phyloP scores from a whole-genome alignment of 164 flowering plant species.

The Houttuynia cordata region DNA sequence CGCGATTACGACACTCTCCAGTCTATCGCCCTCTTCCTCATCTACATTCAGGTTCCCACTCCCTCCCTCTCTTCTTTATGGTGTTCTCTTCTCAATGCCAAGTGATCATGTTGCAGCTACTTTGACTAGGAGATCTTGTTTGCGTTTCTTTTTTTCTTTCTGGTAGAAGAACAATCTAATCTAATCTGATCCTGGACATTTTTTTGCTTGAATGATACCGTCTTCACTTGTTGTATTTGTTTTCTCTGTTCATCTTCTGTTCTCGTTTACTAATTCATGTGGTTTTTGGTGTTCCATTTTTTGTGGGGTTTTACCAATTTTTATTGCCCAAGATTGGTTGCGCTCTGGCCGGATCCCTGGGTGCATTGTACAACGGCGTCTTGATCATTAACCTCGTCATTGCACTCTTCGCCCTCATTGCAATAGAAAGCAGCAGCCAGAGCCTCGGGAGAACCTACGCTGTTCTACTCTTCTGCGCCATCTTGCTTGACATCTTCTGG shows the following conservation, averaged over 20 bases:
- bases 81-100: too few species aligned
- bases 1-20: constrained; percentile 72
- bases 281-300: neutral
- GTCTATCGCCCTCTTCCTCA: constrained; percentile 41
- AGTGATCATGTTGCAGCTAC: too few species aligned
- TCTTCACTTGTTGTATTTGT: neutral
- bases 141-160: neutral
- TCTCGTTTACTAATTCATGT: neutral
- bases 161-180: too few species aligned
- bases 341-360: constrained; percentile 78
- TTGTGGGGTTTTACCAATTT: neutral
- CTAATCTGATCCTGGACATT: neutral
- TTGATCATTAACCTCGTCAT: constrained; percentile 54
- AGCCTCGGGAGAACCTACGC: constrained; percentile 80
- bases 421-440: constrained; percentile 87
- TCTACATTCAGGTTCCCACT: constrained; percentile 54
- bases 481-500: constrained; percentile 63
- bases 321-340: constrained; percentile 44
- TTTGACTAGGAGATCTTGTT: too few species aligned
- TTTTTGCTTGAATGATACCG: neutral
- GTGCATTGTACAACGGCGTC: constrained; percentile 76
- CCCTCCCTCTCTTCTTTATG: neutral
- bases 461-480: constrained; percentile 49
- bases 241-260: neutral
- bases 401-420: constrained; percentile 79